These are phyloP conservation scores for Leptographium radiaticola DNA, from an alignment of 2,329 filamentous ascomycete species.

Conservation along the genomic window DNA sequence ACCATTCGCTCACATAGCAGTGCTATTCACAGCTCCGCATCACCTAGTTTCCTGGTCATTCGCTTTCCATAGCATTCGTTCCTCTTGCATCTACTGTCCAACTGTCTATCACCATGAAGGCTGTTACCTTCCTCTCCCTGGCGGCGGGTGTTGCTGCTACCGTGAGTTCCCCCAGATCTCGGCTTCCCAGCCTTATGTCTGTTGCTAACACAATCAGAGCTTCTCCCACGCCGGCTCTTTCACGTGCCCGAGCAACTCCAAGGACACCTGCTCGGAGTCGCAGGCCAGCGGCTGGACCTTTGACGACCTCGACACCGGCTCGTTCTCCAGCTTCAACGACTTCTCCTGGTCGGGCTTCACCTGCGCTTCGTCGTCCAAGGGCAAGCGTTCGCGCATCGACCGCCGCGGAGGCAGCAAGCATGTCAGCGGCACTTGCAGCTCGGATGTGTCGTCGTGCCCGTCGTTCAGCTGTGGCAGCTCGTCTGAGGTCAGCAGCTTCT, in stretches of 20 bases:
- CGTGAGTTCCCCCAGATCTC: constrained; percentile 10
- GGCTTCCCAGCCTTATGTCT: neutral
- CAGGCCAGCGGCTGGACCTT: constrained; percentile 65
- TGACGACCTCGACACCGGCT: constrained; percentile 45
- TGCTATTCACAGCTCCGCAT: neutral
- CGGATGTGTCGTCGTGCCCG: constrained; percentile 34
- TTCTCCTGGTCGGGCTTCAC: constrained; percentile 63
- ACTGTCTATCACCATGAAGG: constrained; percentile 33
- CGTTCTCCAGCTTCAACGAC: constrained; percentile 53
- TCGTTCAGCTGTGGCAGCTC: constrained; percentile 40
- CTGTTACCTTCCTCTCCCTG: constrained; percentile 30
- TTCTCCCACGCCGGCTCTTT: constrained; percentile 33
- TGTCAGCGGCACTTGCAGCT: constrained; percentile 42
- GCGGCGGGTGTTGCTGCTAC: constrained; percentile 38
- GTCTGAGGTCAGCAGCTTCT: constrained; percentile 47
- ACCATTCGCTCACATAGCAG: constrained; percentile 6
- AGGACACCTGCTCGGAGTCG: constrained; percentile 63
- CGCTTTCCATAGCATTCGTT: neutral
- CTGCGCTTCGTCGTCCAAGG: constrained; percentile 42
- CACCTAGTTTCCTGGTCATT: neutral
- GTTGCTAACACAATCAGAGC: constrained; percentile 3
- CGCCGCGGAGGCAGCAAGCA: constrained; percentile 43
- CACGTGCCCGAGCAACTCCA: constrained; percentile 54
- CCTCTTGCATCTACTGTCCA: neutral
- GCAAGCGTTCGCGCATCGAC: constrained; percentile 42